A percentile compares a stretch with the other conserved stretches of the same genome.
Evolutionary conservation across 106 monocot genomes (phyloP).

Genomic region (Dendrobium huoshanense): DNA sequence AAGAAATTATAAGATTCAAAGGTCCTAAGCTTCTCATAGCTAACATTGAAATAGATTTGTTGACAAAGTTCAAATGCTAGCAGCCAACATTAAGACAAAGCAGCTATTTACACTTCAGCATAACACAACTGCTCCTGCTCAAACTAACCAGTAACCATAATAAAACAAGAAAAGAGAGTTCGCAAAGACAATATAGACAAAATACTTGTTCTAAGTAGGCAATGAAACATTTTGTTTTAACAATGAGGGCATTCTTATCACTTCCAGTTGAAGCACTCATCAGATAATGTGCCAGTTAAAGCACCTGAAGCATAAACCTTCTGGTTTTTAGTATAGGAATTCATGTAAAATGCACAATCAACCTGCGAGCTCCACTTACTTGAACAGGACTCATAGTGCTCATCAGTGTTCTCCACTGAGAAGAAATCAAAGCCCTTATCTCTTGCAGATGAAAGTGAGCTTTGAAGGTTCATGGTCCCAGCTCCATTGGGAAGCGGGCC

Average conservation of each 20-base stretch:
- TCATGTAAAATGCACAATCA: conserved; percentile 7
- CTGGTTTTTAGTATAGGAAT: neutral
- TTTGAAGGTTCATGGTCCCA: conserved; percentile 1
- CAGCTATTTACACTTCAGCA: neutral
- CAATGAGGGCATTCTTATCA: neutral
- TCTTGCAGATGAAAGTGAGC: conserved; percentile 10
- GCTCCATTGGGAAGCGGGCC: conserved; percentile 3
- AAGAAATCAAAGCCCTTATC: conserved; percentile 25
- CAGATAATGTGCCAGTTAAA: neutral
- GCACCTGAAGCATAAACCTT: neutral
- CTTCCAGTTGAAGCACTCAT: neutral
- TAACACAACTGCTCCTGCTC: neutral
- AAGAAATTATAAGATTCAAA: neutral
- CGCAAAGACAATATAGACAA: neutral
- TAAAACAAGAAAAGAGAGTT: neutral
- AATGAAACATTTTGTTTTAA: too few relatives aligned
- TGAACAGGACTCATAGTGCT: conserved; percentile 24
- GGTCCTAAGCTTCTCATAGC: neutral
- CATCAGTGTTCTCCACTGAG: conserved; percentile 7
- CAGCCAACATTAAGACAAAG: neutral
- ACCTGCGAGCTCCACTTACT: conserved; percentile 28
- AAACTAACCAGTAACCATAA: neutral
- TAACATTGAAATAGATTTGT: neutral
- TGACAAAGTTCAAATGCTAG: neutral
- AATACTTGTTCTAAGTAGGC: too few relatives aligned